A percentile compares a stretch with the other conserved stretches of the same genome.
Evolutionary conservation across 257 asterid species (phyloP).

Genomic region (Fraxinus cuspidata): DNA sequence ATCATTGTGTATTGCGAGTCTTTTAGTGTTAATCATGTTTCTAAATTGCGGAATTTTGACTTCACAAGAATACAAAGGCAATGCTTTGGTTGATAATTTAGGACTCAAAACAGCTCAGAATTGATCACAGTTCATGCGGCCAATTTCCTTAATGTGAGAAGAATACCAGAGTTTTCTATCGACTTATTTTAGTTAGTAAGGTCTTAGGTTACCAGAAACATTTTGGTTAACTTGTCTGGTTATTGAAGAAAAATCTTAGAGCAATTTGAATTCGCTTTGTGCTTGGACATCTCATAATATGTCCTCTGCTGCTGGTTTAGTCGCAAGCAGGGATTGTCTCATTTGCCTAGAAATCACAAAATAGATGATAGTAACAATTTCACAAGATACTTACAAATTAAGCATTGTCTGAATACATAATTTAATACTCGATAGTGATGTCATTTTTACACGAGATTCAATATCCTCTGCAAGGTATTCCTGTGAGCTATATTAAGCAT

Average conservation of each 20-base stretch:
- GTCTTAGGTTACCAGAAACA: background rate
- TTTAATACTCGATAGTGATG: background rate
- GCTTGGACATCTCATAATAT: background rate
- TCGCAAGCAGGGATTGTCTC: background rate
- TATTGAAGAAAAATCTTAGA: background rate
- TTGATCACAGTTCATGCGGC: background rate
- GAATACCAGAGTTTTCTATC: background rate
- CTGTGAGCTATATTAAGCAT: conserved; percentile 29
- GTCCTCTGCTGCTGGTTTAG: background rate
- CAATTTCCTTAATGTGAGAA: background rate
- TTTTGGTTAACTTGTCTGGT: background rate
- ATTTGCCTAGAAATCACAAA: background rate
- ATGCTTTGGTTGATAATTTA: background rate
- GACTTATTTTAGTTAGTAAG: background rate
- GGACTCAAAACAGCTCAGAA: background rate
- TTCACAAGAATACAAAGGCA: background rate
- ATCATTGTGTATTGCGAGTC: background rate
- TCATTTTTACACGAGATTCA: conserved; percentile 13
- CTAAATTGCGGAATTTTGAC: background rate
- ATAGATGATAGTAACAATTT: background rate
- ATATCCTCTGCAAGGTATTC: conserved; percentile 34
- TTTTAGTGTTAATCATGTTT: background rate
- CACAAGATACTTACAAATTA: background rate
- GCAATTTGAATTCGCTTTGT: background rate
- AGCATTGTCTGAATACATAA: background rate